phyloP scores from a whole-genome alignment of 208 protist species.

The Leishmania braziliensis region DNA sequence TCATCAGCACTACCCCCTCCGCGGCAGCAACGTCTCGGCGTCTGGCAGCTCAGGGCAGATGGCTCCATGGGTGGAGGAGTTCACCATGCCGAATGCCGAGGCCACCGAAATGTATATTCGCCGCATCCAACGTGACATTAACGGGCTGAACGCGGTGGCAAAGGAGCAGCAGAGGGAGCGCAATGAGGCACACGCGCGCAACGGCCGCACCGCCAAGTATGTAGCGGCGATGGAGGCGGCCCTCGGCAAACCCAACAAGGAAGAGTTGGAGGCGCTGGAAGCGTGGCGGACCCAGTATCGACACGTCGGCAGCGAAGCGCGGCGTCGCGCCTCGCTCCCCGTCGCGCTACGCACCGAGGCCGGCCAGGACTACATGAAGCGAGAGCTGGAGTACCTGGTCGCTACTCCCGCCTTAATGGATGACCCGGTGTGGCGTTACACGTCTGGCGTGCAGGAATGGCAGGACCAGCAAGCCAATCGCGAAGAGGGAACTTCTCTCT shows the following conservation, averaged over 20 bases:
- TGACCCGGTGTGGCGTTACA: slow-evolving; percentile 24
- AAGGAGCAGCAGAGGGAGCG: slow-evolving; percentile 70
- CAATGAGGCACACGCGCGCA: slow-evolving; percentile 19
- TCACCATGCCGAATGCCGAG: slow-evolving; percentile 70
- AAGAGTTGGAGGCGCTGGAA: slow-evolving; percentile 60
- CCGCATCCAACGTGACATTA: slow-evolving; percentile 78
- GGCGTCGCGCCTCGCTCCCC: slow-evolving; percentile 47
- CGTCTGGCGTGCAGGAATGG: slow-evolving; percentile 37
- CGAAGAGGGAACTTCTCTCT: slow-evolving; percentile 17
- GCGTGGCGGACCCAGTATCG: slow-evolving; percentile 49
- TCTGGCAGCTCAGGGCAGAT: background rate
- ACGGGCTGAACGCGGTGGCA: slow-evolving; percentile 82
- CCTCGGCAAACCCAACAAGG: slow-evolving; percentile 32
- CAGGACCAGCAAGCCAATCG: slow-evolving; percentile 28
- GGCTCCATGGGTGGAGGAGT: slow-evolving; percentile 33
- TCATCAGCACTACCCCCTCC: background rate
- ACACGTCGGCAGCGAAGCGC: slow-evolving; percentile 37
- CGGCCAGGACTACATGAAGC: slow-evolving; percentile 66
- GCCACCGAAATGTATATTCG: slow-evolving; percentile 68
- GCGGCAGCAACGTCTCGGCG: background rate
- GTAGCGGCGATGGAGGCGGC: slow-evolving; percentile 24
- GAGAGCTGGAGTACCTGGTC: slow-evolving; percentile 34
- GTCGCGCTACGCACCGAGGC: slow-evolving; percentile 48
- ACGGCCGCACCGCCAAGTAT: slow-evolving; percentile 21
- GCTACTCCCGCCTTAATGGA: slow-evolving; percentile 18